Percentiles rank a stretch among this genome's conserved stretches.
Evolutionary conservation across 441 rosid species (phyloP).

Genomic region (Gossypium trilobum): DNA sequence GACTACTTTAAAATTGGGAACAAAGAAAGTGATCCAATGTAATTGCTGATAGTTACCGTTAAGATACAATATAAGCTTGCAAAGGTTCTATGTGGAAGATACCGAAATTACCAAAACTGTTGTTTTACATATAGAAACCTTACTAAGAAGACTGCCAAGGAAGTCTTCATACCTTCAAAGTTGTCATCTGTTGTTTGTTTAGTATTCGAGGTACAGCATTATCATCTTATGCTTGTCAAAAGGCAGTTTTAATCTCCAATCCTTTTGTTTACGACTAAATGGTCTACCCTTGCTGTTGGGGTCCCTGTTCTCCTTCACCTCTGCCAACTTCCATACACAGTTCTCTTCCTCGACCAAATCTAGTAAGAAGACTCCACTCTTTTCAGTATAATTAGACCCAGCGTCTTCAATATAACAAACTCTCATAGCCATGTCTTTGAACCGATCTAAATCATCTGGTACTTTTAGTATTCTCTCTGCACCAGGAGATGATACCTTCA

Average conservation of each 20-base stretch:
- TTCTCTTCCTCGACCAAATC: slow-evolving; percentile 50
- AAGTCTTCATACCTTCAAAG: not conserved
- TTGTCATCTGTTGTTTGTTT: not conserved
- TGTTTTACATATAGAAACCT: not conserved
- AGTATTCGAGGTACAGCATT: slow-evolving; percentile 50
- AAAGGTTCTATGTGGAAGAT: not conserved
- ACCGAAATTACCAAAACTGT: not conserved
- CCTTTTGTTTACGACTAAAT: slow-evolving; percentile 69
- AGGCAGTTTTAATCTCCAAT: slow-evolving; percentile 58
- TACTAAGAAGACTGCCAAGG: not conserved
- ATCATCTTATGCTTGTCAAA: slow-evolving; percentile 42
- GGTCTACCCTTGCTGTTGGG: slow-evolving; percentile 71
- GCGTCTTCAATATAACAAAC: slow-evolving; percentile 46
- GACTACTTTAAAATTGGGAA: not conserved
- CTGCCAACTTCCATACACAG: slow-evolving; percentile 79
- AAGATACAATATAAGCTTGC: not conserved
- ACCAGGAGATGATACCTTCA: slow-evolving; percentile 88
- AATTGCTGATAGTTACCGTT: not conserved
- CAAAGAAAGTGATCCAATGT: not conserved
- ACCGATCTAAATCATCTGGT: slow-evolving; percentile 65
- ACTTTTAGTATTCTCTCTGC: slow-evolving; percentile 73
- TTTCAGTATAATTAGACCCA: slow-evolving; percentile 32
- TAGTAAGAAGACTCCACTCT: slow-evolving; percentile 48
- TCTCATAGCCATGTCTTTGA: slow-evolving; percentile 63
- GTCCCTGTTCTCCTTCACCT: slow-evolving; percentile 74